Evolutionary conservation across 2,329 filamentous ascomycete species (phyloP).

Genomic region (Blastomyces emzantsi): DNA sequence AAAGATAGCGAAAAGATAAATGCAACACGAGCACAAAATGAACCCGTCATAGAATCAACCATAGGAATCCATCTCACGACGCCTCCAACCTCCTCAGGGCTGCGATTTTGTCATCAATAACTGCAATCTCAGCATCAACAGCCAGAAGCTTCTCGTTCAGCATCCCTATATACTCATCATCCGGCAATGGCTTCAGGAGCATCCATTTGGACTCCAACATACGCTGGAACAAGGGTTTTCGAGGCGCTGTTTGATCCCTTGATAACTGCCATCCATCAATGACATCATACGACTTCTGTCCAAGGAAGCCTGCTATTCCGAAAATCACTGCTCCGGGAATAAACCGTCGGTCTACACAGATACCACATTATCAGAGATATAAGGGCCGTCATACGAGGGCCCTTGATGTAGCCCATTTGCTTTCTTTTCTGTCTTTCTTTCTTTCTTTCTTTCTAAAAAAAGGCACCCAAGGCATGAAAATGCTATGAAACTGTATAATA

Average conservation of each 20-base stretch:
- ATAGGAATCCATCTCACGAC: neutral
- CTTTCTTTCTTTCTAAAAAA: neutral
- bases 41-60: neutral
- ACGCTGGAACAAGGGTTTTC: slow-evolving; percentile 40
- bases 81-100: slow-evolving; percentile 33
- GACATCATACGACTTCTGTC: slow-evolving; percentile 49
- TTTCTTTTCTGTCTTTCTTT: neutral
- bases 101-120: slow-evolving; percentile 67
- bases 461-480: no score
- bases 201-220: slow-evolving; percentile 58
- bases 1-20: neutral
- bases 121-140: slow-evolving; percentile 66
- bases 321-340: slow-evolving; percentile 53
- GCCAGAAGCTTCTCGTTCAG: slow-evolving; percentile 61
- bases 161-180: slow-evolving; percentile 63
- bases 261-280: slow-evolving; percentile 41
- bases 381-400: neutral
- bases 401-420: neutral
- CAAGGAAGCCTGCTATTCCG: slow-evolving; percentile 47
- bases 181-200: slow-evolving; percentile 59
- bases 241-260: slow-evolving; percentile 25
- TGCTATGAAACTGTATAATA: no score
- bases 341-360: slow-evolving; percentile 44
- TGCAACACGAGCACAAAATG: neutral
- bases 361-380: neutral